Evolutionary conservation across 805 yeast genomes (phyloP), one percentile per base, ranked within the genome.

Genomic region (Yamadazyma philogaea): DNA sequence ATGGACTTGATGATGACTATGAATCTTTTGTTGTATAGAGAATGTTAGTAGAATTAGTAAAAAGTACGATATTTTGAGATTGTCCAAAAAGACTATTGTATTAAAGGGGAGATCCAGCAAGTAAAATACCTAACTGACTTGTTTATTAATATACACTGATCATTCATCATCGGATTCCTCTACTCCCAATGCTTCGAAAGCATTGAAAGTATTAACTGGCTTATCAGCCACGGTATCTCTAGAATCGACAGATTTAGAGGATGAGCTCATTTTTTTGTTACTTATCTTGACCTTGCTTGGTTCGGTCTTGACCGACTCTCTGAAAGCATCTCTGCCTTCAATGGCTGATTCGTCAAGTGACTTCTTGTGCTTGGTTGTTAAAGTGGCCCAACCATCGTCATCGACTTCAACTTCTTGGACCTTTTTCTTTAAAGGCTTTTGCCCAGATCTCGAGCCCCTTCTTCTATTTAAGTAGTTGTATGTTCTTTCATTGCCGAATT

Each of bases 311-410:
- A 70, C 56, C 44, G 70, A 57, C 47, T 75, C 77, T 55, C 73
- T 67, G 53, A 70, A 68, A 37, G 66, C 58, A 39, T 65, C 62
- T 46, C 72, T 72, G 45, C 76, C 81, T 20, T 70, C 78, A 20
- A 52, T 67, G 34, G 61, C 74, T 15, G 20, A 21, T 15, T 71
- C 78, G 44, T 74, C 78, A 45, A 77, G 72, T 11, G 75, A 66
- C 45, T 70, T 70, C 53, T 68, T 74, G 36, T 69, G 65, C 52
- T 71, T 68, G 40, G 72, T 66, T 17, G 45, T 40, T 49, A 76
- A 64, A 17, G 91, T 82, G 44, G 84, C 84, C 91, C 93, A 86
- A 35, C 95, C 95, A 48, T 86, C 91, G 44, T 81, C 84, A 57
- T 85, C 95, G 27, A 82, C 76, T 46, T 68, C 73, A 45, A 68